Percentiles rank a stretch among this genome's conserved stretches.
phyloP scores from a whole-genome alignment of 2,329 filamentous ascomycete species.

The Alternaria ethzedia region DNA sequence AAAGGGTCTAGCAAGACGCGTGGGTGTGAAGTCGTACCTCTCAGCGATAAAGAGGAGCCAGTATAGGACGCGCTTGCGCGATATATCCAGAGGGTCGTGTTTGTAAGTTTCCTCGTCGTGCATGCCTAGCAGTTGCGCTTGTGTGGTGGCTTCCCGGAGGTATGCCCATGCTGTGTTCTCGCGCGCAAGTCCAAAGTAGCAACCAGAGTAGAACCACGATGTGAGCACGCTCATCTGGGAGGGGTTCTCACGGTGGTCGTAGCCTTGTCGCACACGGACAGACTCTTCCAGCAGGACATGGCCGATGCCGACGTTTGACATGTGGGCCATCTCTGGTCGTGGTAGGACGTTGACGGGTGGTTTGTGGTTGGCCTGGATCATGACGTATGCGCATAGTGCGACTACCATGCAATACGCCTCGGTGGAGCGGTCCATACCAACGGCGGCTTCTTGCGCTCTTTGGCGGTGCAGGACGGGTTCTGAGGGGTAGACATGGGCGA shows the following conservation, averaged over 20 bases:
- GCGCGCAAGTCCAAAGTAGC: conserved; percentile 67
- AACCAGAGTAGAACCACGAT: conserved; percentile 67
- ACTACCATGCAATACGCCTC: conserved; percentile 66
- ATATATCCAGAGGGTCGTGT: conserved; percentile 57
- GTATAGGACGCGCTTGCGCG: conserved; percentile 63
- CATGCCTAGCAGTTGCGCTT: conserved; percentile 65
- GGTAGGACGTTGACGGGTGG: conserved; percentile 53
- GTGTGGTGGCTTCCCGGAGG: conserved; percentile 65
- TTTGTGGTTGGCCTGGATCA: conserved; percentile 57
- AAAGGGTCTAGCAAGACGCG: not conserved
- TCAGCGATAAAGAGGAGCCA: conserved; percentile 70
- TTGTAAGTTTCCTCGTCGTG: conserved; percentile 65
- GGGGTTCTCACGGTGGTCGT: conserved; percentile 64
- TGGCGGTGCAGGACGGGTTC: conserved; percentile 65
- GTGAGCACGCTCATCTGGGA: conserved; percentile 65
- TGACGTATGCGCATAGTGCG: conserved; percentile 58
- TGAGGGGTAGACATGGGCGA: conserved; percentile 68
- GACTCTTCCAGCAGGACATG: conserved; percentile 65
- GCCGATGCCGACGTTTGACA: conserved; percentile 55
- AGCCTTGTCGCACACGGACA: conserved; percentile 61
- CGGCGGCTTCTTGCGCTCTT: conserved; percentile 60
- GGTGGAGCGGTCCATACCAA: conserved; percentile 58
- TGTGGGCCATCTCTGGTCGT: conserved; percentile 53
- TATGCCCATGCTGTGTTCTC: conserved; percentile 69
- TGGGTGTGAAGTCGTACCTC: conserved; percentile 49